phyloP scores from a whole-genome alignment of 1,284 basidiomycete species.

The Fomitopsis pinicola region DNA sequence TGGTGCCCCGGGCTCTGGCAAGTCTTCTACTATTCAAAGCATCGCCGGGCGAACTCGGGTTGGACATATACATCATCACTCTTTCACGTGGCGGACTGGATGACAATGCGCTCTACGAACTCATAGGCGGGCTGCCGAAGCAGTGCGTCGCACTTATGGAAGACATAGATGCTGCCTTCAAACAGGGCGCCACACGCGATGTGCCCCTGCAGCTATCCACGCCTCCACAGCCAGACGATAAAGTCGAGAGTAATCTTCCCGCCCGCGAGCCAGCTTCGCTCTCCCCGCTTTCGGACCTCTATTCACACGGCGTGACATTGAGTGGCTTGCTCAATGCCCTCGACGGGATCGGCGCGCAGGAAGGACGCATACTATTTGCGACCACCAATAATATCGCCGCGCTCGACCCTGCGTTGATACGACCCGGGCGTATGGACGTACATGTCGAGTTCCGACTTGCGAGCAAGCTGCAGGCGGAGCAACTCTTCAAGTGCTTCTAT shows the following conservation, averaged over 20 bases:
- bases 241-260: neutral
- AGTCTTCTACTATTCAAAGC: constrained; percentile 71
- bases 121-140: constrained; percentile 64
- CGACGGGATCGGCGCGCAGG: constrained; percentile 74
- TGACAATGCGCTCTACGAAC: constrained; percentile 53
- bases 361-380: constrained; percentile 73
- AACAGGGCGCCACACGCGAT: constrained; percentile 29
- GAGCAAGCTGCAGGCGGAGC: constrained; percentile 58
- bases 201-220: neutral
- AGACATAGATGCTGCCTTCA: constrained; percentile 75
- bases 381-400: constrained; percentile 69
- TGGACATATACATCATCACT: constrained; percentile 73
- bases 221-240: neutral
- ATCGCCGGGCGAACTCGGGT: constrained; percentile 72
- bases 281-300: constrained; percentile 8
- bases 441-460: constrained; percentile 71
- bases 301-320: constrained; percentile 46
- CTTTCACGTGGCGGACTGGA: constrained; percentile 66
- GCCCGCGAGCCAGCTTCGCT: neutral
- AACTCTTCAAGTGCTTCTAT: constrained; percentile 67
- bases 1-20: constrained; percentile 73
- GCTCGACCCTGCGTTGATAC: constrained; percentile 67
- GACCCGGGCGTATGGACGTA: constrained; percentile 78
- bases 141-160: constrained; percentile 77
- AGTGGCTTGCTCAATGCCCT: constrained; percentile 73